phyloP scores from a whole-genome alignment of 1,139 yeast species.

The Arxiozyma heterogenica region DNA sequence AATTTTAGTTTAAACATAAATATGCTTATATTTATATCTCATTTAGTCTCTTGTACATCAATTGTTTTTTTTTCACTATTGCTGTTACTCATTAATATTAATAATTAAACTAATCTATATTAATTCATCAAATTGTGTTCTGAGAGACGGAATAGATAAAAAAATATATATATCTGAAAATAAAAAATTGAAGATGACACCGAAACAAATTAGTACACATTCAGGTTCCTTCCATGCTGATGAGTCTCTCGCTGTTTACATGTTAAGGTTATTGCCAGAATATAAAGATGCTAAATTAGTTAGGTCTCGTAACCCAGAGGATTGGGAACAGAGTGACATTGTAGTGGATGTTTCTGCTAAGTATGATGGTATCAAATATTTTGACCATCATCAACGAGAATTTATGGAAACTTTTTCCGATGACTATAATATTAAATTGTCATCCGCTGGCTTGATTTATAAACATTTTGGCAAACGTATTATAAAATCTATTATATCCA shows the following conservation, averaged over 20 bases:
- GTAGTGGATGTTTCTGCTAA: slow-evolving; percentile 95
- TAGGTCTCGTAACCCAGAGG: slow-evolving; percentile 74
- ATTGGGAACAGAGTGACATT: slow-evolving; percentile 81
- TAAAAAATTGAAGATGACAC: slow-evolving; percentile 2
- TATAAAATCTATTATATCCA: slow-evolving; percentile 36
- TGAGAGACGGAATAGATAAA: too few relatives aligned
- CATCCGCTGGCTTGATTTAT: slow-evolving; percentile 89
- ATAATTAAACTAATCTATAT: too few relatives aligned
- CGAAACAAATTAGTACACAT: slow-evolving; percentile 68
- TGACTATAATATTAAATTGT: slow-evolving; percentile 61
- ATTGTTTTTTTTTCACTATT: too few relatives aligned
- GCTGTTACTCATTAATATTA: too few relatives aligned
- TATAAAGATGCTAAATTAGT: slow-evolving; percentile 58
- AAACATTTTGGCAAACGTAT: slow-evolving; percentile 88
- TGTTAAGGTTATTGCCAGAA: slow-evolving; percentile 66
- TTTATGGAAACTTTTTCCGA: slow-evolving; percentile 57
- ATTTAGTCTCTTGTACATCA: too few relatives aligned
- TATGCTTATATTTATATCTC: too few relatives aligned
- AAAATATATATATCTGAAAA: background rate
- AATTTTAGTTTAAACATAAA: too few relatives aligned
- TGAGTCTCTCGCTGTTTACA: slow-evolving; percentile 89
- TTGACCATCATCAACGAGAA: slow-evolving; percentile 93
- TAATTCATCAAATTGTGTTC: too few relatives aligned
- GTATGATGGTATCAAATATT: slow-evolving; percentile 77
- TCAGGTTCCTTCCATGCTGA: slow-evolving; percentile 97